Base-by-base conservation (phyloP, 225 moss, liverwort and hornwort species). In the Polytrichum formosum region DNA sequence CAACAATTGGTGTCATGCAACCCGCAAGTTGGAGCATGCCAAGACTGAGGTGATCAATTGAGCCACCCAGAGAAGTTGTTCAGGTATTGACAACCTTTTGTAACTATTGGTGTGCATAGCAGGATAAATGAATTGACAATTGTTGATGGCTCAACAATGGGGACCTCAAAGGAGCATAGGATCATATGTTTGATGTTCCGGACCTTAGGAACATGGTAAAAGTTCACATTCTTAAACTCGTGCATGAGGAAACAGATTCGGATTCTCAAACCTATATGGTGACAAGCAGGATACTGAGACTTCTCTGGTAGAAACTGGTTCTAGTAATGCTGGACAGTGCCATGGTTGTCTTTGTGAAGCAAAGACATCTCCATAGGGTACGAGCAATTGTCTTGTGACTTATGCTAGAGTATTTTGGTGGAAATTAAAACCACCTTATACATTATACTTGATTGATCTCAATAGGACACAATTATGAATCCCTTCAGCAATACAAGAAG, bases 1-100 rank as follows among this genome's bases (percentile, higher is more conserved):
- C 66, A 83, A 73, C 53, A 67, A 37, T 8, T 97, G 94, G 97
- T 90, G 92, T 64, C 64, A 69, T 5, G 73, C 89, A 1, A 80
- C 84, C 70, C 88, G 92, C 23, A 88, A 89, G 71, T 71, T 89
- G 78, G 82, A 81, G 63, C 64, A 78, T 54, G 75, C 6, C 9
- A 72, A 58, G 29, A 65, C 75, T 1, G 75, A 78, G 61, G 46
- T 66, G 31, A 75, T 68, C 67, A 65, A 33, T 22, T 66, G 66
- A 66, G 21, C 63, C 8, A 53, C 33, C 46, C 37, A 19, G 10
- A 20, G 18, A 2, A 35, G 8, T 35, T 16, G 30, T n/a, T 16
- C 30, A 31, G 66, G 20, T 33, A 10, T 17, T 66, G 9, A 53
- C 66, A 23, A 19, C 7, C 10, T 7, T 33, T 7, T 33, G 13